These are phyloP conservation scores for Colletotrichum orbiculare DNA, from an alignment of 2,329 filamentous ascomycete species.

Conservation along the genomic window DNA sequence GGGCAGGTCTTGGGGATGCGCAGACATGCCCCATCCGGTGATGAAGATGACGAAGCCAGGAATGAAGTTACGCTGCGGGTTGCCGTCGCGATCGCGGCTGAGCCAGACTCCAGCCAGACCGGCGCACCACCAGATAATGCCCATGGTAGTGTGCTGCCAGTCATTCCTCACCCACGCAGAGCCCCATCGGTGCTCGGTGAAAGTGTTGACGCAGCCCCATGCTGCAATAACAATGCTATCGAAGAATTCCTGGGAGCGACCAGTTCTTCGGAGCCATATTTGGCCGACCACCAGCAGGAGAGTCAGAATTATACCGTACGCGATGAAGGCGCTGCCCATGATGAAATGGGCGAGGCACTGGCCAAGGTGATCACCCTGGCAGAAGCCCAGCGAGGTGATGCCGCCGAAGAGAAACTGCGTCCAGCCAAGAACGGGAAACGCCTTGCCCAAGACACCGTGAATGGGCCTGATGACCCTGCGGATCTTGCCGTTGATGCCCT, in stretches of 20 bases:
- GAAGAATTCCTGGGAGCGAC: slow-evolving; percentile 95
- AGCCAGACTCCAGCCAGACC: slow-evolving; percentile 94
- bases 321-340: slow-evolving; percentile 97
- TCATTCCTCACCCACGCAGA: slow-evolving; percentile 90
- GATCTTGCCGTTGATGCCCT: slow-evolving; percentile 83
- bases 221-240: slow-evolving; percentile 90
- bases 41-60: slow-evolving; percentile 91
- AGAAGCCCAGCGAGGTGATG: slow-evolving; percentile 92
- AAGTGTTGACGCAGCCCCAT: slow-evolving; percentile 98
- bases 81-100: slow-evolving; percentile 83
- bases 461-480: slow-evolving; percentile 76
- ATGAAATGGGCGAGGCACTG: slow-evolving; percentile 98
- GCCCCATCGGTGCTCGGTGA: slow-evolving; percentile 97
- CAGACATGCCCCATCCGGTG: slow-evolving; percentile 96
- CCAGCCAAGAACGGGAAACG: slow-evolving; percentile 89
- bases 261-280: slow-evolving; percentile 82
- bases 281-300: slow-evolving; percentile 91
- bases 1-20: slow-evolving; percentile 85
- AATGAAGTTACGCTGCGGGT: slow-evolving; percentile 91
- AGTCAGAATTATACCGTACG: slow-evolving; percentile 88
- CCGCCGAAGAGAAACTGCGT: slow-evolving; percentile 96
- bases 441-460: slow-evolving; percentile 87
- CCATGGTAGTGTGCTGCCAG: slow-evolving; percentile 98
- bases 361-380: slow-evolving; percentile 87
- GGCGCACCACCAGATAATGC: slow-evolving; percentile 98